Conservation (phyloP, 106 monocot species). For the Dendrobium officinale region DNA sequence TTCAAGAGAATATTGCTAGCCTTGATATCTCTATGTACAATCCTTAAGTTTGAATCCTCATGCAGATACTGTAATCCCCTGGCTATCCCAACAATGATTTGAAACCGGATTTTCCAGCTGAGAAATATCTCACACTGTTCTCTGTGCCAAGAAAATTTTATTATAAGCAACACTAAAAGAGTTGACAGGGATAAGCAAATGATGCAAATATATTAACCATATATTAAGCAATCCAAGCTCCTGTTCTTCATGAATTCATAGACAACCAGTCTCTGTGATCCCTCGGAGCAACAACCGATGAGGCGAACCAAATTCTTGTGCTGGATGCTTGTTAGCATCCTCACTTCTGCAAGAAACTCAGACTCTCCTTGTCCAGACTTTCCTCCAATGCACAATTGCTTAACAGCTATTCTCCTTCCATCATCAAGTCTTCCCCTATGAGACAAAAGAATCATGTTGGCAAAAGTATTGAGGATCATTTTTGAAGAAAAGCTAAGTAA, state of each 20-base stretch:
- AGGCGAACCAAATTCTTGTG: constrained; percentile 50
- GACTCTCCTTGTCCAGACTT: constrained; percentile 47
- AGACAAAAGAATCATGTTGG: neutral
- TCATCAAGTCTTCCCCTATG: constrained; percentile 42
- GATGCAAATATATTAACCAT: constrained; percentile 22
- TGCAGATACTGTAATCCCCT: constrained; percentile 53
- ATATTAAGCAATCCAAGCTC: constrained; percentile 39
- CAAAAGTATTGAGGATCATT: too few species aligned
- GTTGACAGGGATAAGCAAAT: neutral
- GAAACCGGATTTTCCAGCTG: constrained; percentile 41
- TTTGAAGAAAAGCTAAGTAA: too few species aligned
- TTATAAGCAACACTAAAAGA: neutral
- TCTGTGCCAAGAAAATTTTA: constrained; percentile 14
- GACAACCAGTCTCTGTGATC: constrained; percentile 42
- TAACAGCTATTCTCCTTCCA: constrained; percentile 44
- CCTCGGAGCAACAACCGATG: constrained; percentile 43
- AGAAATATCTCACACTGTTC: constrained; percentile 16
- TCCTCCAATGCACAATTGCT: constrained; percentile 34
- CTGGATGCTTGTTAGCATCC: constrained; percentile 47
- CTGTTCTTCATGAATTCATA: constrained; percentile 54
- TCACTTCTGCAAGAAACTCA: constrained; percentile 48
- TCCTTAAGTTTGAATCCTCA: constrained; percentile 52
- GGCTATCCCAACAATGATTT: constrained; percentile 52
- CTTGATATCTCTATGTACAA: constrained; percentile 59
- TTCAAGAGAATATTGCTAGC: constrained; percentile 60